Evolutionary conservation across 305 asterid genomes (phyloP), one percentile per base, ranked within the genome.

Genomic region (Fraxinus platypoda): DNA sequence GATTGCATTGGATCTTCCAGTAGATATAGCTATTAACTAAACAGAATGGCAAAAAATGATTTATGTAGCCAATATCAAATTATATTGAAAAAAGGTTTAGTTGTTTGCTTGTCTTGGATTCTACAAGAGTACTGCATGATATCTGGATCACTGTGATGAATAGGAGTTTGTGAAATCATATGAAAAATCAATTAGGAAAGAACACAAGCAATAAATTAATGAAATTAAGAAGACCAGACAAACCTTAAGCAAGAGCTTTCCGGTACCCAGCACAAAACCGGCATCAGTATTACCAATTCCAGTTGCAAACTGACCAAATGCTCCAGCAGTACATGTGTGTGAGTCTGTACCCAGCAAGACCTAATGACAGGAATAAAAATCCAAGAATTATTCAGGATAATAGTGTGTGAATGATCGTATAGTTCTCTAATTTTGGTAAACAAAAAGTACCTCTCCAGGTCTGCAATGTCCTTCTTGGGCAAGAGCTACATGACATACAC

Each of bases 401-500:
- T 64, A 78, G 38, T 33, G 38, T 3, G 11, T 3, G 19, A 82
- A 71, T 8, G 11, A 28, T 13, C 19, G 8, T 30, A 31, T 64
- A 38, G 3, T 83, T 8, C 2, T 23, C 25, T 74, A 73, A 72
- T 62, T 76, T 7, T 17, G 68, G 66, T 26, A 3, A 73, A 57
- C 6, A 64, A 81, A 9, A 15, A 38, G 75, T 82, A 95, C 98
- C 98, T 95, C 99, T 84, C 99, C 97, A 41, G 99, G 99, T 84
- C 98, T 87, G 91, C 98, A 94, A 88, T 95, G 97, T 84, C 99
- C 98, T 90, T 95, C 99, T 88, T 95, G 99, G 35, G 99, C 98
- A 83, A 95, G 97, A 76, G 98, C 99, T 38, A 95, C 85, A 83
- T 95, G 99, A 91, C 98, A 94, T 25, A 95, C 98, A 76, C 98